Evolutionary conservation across 2,329 filamentous ascomycete genomes (phyloP).

Genomic region (Penicillium digitatum): DNA sequence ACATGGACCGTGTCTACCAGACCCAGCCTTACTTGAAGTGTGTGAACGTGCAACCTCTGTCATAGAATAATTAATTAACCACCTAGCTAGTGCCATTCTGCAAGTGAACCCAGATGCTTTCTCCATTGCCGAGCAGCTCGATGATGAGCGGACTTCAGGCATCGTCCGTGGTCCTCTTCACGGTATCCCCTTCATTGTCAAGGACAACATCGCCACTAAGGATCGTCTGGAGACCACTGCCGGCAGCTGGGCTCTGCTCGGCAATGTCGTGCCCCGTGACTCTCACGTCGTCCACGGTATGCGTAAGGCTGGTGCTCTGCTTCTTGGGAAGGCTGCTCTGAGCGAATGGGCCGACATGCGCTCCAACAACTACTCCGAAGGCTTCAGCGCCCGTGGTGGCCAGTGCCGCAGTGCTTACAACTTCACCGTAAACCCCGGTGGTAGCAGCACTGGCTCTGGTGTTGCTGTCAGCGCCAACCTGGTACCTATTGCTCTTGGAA

Average conservation of each 20-base stretch:
- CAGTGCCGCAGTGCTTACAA: constrained; percentile 66
- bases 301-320: constrained; percentile 61
- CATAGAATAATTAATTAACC: background rate
- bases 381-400: constrained; percentile 62
- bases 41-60: background rate
- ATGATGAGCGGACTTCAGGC: constrained; percentile 57
- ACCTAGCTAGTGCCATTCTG: constrained; percentile 44
- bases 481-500: constrained; percentile 63
- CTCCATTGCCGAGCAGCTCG: constrained; percentile 57
- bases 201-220: constrained; percentile 63
- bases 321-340: constrained; percentile 67
- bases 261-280: constrained; percentile 64
- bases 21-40: constrained; percentile 63
- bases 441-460: constrained; percentile 64
- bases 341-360: constrained; percentile 74
- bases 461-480: constrained; percentile 62
- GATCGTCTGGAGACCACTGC: constrained; percentile 72
- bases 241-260: constrained; percentile 63
- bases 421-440: constrained; percentile 63
- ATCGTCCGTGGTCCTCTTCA: constrained; percentile 63
- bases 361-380: constrained; percentile 63
- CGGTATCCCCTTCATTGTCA: constrained; percentile 71
- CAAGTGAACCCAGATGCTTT: constrained; percentile 66
- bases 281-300: constrained; percentile 60
- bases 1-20: constrained; percentile 58